Base-by-base conservation (phyloP, 176 grass and related monocot species). In the Triticum dicoccoides region DNA sequence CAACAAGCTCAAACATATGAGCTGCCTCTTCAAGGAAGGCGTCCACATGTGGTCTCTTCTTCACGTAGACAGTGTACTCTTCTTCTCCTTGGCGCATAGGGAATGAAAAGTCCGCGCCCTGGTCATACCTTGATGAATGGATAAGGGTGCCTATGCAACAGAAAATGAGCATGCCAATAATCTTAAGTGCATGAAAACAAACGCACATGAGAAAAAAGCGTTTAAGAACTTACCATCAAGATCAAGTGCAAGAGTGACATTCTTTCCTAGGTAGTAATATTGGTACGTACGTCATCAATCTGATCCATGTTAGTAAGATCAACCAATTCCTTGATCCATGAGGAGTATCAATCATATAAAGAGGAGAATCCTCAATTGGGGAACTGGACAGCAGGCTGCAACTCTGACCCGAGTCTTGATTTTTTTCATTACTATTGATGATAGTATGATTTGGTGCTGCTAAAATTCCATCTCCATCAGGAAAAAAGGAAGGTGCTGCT, bases 1-100 rank as follows among this genome's bases (percentile, higher is more conserved):
- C 87, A 30, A 94, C 87, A 78, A 94, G 77, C 79, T 98, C 91
- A 92, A 98, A 98, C 90, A 94, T 89, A 79, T 91, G 82, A 38
- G 88, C 78, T 23, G 92, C 90, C 79, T 89, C 92, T 52, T 94
- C 86, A 67, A 95, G 93, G 83, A 98, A 98, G 64, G 88, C 84
- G 62, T 91, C 87, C 47, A 95, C 86, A 61, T 91, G 76, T 63
- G 95, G 96, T 70, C 93, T 89, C 77, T 90, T 83, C 69, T 85
- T 94, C 79, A 98, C 91, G 77, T 96, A 96, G 3, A 96, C 90
- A 21, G 32, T 63, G 84, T 98, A 70, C 96, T 87, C 1, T 90
- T 77, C 61, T 94, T 91, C 90, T 70, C 9, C 68, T 3, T 2
- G 20, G 9, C 2, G 10, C 18, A 70, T 35, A 35, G 32, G 14